These are phyloP conservation scores for Chaetomium olivaceum DNA, from an alignment of 2,329 filamentous ascomycete genomes.

Conservation along the genomic window DNA sequence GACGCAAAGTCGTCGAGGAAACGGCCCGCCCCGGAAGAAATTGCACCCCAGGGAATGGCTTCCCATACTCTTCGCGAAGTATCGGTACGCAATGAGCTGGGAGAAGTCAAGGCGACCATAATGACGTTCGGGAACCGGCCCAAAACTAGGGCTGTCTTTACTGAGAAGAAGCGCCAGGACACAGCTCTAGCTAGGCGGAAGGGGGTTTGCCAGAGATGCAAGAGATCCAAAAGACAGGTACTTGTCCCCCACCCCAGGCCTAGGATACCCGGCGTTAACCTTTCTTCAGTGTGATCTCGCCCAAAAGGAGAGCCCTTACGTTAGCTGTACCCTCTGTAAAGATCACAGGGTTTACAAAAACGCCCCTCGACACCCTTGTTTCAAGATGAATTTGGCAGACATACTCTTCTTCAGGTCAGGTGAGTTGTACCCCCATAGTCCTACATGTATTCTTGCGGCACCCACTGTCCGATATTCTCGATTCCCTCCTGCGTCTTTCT, in stretches of 20 bases:
- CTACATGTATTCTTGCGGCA: background rate
- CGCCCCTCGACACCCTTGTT: conserved; percentile 28
- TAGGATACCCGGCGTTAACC: background rate
- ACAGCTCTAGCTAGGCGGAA: conserved; percentile 27
- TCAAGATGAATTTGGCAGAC: conserved; percentile 25
- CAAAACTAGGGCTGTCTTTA: conserved; percentile 24
- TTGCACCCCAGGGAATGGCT: background rate
- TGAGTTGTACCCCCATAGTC: conserved; percentile 3
- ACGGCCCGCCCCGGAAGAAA: conserved; percentile 21
- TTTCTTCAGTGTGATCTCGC: conserved; percentile 29
- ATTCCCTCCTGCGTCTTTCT: background rate
- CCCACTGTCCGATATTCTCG: background rate
- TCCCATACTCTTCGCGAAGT: conserved; percentile 22
- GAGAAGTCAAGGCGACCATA: conserved; percentile 25
- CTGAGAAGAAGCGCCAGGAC: conserved; percentile 24
- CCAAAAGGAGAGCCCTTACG: conserved; percentile 22
- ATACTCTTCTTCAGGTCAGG: conserved; percentile 30
- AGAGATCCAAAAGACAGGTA: conserved; percentile 31
- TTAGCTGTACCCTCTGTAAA: conserved; percentile 27
- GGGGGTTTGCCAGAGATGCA: conserved; percentile 30
- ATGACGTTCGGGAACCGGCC: conserved; percentile 25
- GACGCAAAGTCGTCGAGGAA: conserved; percentile 20
- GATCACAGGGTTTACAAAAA: conserved; percentile 28
- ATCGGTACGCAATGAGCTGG: conserved; percentile 16
- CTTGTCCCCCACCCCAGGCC: background rate